These are phyloP conservation scores for Fusarium ramigenum DNA, from an alignment of 2,329 filamentous ascomycete genomes.

Conservation along the genomic window DNA sequence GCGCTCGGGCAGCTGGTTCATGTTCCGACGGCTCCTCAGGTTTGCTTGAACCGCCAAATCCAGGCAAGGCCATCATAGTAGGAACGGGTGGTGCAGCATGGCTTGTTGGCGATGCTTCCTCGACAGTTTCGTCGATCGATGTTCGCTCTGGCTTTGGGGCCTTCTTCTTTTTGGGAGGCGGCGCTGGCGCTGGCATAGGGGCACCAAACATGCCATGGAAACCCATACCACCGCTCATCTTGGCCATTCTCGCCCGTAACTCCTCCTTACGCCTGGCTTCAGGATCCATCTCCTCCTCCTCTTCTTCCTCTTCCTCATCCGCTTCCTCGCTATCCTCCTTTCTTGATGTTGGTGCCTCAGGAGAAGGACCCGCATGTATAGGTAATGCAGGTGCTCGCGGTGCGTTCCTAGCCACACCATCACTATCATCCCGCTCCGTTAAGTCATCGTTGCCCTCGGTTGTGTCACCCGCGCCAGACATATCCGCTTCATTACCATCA, in stretches of 20 bases:
- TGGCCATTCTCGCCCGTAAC: constrained; percentile 93
- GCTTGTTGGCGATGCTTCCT: constrained; percentile 54
- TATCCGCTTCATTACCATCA: constrained; percentile 72
- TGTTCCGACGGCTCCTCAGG: constrained; percentile 52
- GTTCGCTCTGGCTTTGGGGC: constrained; percentile 53
- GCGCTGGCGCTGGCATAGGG: constrained; percentile 71
- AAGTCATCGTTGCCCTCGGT: constrained; percentile 69
- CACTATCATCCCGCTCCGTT: constrained; percentile 79
- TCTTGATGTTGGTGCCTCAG: constrained; percentile 20
- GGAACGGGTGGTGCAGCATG: constrained; percentile 64
- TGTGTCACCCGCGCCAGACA: constrained; percentile 71
- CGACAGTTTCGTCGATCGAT: constrained; percentile 55
- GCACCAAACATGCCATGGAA: constrained; percentile 94
- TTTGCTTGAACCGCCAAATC: constrained; percentile 70
- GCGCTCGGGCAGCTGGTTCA: constrained; percentile 40
- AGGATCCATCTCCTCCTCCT: constrained; percentile 87
- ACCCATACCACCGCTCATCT: constrained; percentile 97
- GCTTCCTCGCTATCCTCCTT: constrained; percentile 68
- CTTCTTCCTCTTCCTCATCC: constrained; percentile 74
- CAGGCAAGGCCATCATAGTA: constrained; percentile 73
- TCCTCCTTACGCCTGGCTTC: constrained; percentile 88
- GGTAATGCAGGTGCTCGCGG: constrained; percentile 52
- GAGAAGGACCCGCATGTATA: constrained; percentile 34
- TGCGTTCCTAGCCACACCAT: constrained; percentile 62
- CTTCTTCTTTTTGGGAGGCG: constrained; percentile 64